phyloP scores from a whole-genome alignment of 306 rosid genomes.

The Lagenaria siceraria region DNA sequence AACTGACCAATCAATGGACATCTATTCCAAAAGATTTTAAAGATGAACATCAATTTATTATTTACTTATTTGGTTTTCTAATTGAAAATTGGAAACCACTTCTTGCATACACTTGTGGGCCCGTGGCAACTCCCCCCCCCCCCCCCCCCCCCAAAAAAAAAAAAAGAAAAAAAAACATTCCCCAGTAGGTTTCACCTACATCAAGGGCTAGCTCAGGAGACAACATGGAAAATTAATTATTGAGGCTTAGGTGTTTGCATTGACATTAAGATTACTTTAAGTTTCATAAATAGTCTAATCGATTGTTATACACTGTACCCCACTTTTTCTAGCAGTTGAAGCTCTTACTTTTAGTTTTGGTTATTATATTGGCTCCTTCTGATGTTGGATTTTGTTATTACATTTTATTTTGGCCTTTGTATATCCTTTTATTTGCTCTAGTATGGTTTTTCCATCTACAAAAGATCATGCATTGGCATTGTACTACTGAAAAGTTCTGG shows the following conservation, averaged over 20 bases:
- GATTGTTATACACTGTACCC: neutral
- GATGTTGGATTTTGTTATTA: neutral
- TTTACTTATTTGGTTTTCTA: neutral
- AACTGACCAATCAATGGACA: neutral
- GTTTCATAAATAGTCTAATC: neutral
- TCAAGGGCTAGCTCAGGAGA: neutral
- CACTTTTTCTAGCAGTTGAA: neutral
- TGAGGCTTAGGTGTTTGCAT: neutral
- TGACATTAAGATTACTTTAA: neutral
- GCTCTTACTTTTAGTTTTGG: neutral
- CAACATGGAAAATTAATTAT: neutral
- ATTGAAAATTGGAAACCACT: neutral
- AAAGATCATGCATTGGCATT: neutral
- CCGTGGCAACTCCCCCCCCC: no score
- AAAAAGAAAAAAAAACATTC: no score
- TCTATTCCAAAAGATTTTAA: neutral
- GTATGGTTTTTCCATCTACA: neutral
- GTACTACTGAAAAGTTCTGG: neutral
- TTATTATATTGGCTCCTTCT: neutral
- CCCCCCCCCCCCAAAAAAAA: neutral
- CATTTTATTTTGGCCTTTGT: neutral
- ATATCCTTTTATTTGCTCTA: neutral
- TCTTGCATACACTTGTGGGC: neutral
- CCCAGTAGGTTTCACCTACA: neutral
- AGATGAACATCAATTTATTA: neutral